Evolutionary conservation across 1,139 yeast genomes (phyloP), one percentile per base, ranked within the genome.

Genomic region (Geotrichum histeridarum): DNA sequence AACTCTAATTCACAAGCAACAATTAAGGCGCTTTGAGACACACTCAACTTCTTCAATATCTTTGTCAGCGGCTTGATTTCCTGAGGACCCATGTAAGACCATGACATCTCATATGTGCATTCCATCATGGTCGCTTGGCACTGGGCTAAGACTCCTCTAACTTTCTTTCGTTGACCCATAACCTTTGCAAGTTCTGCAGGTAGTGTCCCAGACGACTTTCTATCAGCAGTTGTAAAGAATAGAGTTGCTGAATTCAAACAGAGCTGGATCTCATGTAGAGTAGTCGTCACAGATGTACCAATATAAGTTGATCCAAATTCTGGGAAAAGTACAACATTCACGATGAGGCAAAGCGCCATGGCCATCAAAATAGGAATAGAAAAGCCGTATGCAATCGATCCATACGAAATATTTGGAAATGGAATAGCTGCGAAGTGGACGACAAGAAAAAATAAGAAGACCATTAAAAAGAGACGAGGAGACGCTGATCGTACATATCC

Each of bases 231-330:
- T 1, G 70, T 62, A 58, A 77, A 77, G 56, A 72, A 75, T 12
- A 67, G 66, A 5, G 75, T 68, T 0, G 79, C 64, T 5, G 68
- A 64, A 47, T 71, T 72, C 8, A 77, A 58, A 31, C 76, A 69
- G n/a, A 54, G 57, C 32, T 76, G 77, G 7, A 77, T 59, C 51
- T 73, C 75, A 54, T 73, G 72, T 17, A 77, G 54, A 0, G 75
- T 66, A 31, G 69, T 70, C 1, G 75, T 63, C 7, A 76, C 69
- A 0, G 77, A 68, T 42, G 70, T 70, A 36, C 81, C 81, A 11
- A 78, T 61, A 58, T 73, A 75, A 0, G 78, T 71, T 15, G 79
- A 73, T 8, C 82, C 82, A 64, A 77, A 76, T 57, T 78, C 82
- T 1, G 82, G 82, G 57, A 75, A 77, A 9, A 78, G 57, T 1